Conservation (phyloP, 495 filamentous ascomycete species). For the Penicillium coffeae region DNA sequence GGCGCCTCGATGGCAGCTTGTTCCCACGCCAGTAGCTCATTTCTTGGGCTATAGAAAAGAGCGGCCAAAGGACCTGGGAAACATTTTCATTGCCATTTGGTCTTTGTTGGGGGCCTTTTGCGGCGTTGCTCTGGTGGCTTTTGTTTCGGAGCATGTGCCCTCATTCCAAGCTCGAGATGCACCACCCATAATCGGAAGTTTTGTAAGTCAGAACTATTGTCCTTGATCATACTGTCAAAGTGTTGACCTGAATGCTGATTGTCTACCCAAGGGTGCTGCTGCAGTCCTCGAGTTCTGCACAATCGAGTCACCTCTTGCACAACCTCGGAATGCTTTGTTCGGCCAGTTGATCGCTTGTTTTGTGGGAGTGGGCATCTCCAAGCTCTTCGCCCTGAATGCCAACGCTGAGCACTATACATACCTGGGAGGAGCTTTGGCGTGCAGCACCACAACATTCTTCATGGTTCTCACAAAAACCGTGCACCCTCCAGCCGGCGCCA, state of each 20-base stretch:
- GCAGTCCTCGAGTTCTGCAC: slow-evolving; percentile 71
- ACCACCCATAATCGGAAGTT: slow-evolving; percentile 39
- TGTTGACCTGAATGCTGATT: no score
- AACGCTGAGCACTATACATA: slow-evolving; percentile 48
- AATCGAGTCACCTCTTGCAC: slow-evolving; percentile 78
- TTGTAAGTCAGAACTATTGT: slow-evolving; percentile 28
- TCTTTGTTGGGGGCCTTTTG: slow-evolving; percentile 42
- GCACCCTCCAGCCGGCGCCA: slow-evolving; percentile 87
- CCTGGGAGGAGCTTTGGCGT: slow-evolving; percentile 66
- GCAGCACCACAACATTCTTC: slow-evolving; percentile 60
- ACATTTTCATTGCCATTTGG: slow-evolving; percentile 39
- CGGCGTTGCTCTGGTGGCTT: slow-evolving; percentile 39
- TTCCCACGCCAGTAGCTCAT: slow-evolving; percentile 37
- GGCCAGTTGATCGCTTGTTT: slow-evolving; percentile 67
- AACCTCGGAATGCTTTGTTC: slow-evolving; percentile 73
- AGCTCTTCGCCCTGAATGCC: slow-evolving; percentile 63
- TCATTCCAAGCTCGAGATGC: slow-evolving; percentile 34
- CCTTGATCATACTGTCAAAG: neutral
- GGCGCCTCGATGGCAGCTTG: slow-evolving; percentile 34
- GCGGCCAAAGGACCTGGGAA: slow-evolving; percentile 29
- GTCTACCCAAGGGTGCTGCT: slow-evolving; percentile 68
- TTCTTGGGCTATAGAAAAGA: slow-evolving; percentile 38
- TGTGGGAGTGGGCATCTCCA: slow-evolving; percentile 63
- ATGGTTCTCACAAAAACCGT: slow-evolving; percentile 79
- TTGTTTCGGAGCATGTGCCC: slow-evolving; percentile 37